Evolutionary conservation across 805 yeast genomes (phyloP), one percentile per base, ranked within the genome.

Genomic region (Yarrowia porcina): DNA sequence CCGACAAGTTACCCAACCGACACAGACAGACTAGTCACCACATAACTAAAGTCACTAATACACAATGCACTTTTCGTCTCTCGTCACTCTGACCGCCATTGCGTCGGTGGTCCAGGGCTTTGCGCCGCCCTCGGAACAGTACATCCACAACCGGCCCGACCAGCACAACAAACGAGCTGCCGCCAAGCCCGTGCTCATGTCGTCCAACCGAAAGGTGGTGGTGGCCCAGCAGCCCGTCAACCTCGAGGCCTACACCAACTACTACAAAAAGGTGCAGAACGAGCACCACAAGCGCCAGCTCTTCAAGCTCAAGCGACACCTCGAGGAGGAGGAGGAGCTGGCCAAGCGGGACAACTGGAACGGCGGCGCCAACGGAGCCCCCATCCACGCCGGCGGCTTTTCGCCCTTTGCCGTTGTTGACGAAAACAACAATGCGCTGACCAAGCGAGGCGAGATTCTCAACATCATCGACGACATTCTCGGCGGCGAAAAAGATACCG

Each of bases 261-360:
- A 52, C 59, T 52, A 52, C 59, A 52, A 52, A 32, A 52, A 52
- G 59, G 59, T 52, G 8, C 44, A 52, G 59, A 52, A 52, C 59
- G 59, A 52, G 44, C 42, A 52, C 59, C 59, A 52, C 59, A 52
- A 52, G 33, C 59, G 42, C 12, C 42, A 52, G 59, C 33, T 52
- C 33, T 52, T 52, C 44, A 52, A 52, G 59, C 59, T 52, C 44
- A 52, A 52, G 44, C 59, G 59, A 35, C 59, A 52, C 44, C 59
- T 52, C 35, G 44, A 52, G 33, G 15, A 23, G 13, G 59, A 52
- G 44, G 59, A 52, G 33, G 44, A 36, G 44, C 59, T 52, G 17
- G 42, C n/a, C 25, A 52, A 52, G 44, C 42, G 59, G 25, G 59
- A 35, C 32, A 8, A 35, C 20, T 32, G 28, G 39, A 33, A 32